These are phyloP conservation scores for Datura wrightii DNA, from an alignment of 257 asterid genomes.

Conservation along the genomic window DNA sequence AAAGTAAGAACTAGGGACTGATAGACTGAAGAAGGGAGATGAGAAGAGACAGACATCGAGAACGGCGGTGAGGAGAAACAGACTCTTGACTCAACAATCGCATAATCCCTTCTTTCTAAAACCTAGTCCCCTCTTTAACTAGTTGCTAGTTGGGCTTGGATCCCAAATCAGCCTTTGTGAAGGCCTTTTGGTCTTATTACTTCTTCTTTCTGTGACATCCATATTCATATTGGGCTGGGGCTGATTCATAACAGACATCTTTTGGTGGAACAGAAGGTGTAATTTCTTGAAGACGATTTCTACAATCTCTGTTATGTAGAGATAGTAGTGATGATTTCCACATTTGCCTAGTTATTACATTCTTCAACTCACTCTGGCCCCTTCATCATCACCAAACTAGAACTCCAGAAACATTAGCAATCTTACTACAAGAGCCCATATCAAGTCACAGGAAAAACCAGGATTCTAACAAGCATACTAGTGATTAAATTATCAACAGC, in stretches of 20 bases:
- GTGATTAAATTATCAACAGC: background rate
- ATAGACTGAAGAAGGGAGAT: no score
- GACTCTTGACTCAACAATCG: no score
- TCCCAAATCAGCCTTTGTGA: no score
- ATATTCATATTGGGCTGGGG: no score
- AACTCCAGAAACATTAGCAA: background rate
- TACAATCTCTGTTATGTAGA: background rate
- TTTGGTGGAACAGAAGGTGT: background rate
- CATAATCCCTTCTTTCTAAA: no score
- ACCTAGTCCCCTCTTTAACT: no score
- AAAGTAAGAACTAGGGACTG: no score
- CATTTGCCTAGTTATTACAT: background rate
- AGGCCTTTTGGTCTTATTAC: no score
- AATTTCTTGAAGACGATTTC: background rate
- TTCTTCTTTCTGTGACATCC: no score
- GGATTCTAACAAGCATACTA: background rate
- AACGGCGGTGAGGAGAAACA: no score
- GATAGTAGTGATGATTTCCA: slow-evolving; percentile 20
- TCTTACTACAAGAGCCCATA: background rate
- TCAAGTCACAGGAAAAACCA: background rate
- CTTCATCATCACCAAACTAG: background rate
- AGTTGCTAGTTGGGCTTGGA: no score
- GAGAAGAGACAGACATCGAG: no score
- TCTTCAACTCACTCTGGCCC: background rate
- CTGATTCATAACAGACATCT: background rate